Base-by-base conservation (phyloP, 441 rosid species). In the Metrosideros polymorpha region DNA sequence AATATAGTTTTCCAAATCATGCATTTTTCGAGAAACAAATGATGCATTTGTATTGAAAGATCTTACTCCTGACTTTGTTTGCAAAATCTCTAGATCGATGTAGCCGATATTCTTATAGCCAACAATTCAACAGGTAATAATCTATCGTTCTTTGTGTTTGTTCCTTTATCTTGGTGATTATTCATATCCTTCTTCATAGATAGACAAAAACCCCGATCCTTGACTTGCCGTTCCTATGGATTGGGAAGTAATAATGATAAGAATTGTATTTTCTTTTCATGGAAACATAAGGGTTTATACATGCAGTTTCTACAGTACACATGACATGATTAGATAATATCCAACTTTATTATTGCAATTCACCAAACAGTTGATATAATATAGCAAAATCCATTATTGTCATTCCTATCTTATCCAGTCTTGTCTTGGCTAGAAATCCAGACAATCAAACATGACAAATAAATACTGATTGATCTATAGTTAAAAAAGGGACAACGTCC, bases 41-140 rank as follows among this genome's bases (percentile, higher is more conserved):
- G n/a, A n/a, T n/a, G n/a, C n/a, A n/a, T n/a, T n/a, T n/a, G n/a
- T 29, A 75, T 43, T 30, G 2, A 77, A 77, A 43, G n/a, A 49
- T 25, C 6, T 77, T 25, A 43, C n/a, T 7, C 14, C 30, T 25
- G 82, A 76, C 49, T 35, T 43, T 42, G 29, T 76, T n/a, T 24
- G 6, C 49, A 10, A 49, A 9, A 76, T 76, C 89, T 86, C 24
- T 92, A 92, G 94, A 92, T 94, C 61, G 87, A 82, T 49, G 83
- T 91, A 79, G 94, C 89, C 84, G 93, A 93, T 59, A 61, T 92
- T 85, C 75, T 92, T 53, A 88, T 93, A 49, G 93, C 53, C 30
- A 53, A 83, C 85, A 82, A 83, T 50, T 91, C 95, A 86, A 91
- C 95, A 88, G 92, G 95, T 91, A 79, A 86, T 82, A 43, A 45